Evolutionary conservation across 2,329 filamentous ascomycete species (phyloP).

Genomic region (Aspergillus brasiliensis): DNA sequence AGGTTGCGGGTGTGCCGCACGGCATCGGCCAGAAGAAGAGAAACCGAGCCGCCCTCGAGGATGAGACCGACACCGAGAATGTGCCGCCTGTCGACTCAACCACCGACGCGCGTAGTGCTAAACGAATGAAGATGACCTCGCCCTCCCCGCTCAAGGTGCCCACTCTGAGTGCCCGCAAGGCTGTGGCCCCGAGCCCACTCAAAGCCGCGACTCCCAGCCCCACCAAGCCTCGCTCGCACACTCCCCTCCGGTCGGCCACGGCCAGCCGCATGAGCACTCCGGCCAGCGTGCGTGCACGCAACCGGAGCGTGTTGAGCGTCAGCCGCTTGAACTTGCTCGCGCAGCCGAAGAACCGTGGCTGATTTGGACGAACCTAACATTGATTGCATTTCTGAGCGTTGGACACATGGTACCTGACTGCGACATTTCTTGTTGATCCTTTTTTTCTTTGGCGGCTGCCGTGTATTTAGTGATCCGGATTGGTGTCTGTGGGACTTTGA

Average conservation of each 20-base stretch:
- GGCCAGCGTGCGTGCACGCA: conserved; percentile 33
- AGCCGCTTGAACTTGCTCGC: conserved; percentile 52
- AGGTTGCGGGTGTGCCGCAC: conserved; percentile 34
- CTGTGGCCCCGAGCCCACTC: not conserved
- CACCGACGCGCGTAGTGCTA: conserved; percentile 34
- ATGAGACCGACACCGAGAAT: conserved; percentile 35
- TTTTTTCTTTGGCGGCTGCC: conserved; percentile 1
- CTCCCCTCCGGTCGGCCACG: conserved; percentile 30
- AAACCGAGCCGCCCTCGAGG: conserved; percentile 36
- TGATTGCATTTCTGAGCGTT: conserved; percentile 18
- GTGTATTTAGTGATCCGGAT: not conserved
- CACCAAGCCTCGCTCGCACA: conserved; percentile 37
- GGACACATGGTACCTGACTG: not conserved
- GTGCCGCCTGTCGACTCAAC: conserved; percentile 30
- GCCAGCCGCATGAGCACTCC: conserved; percentile 28
- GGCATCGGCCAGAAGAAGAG: conserved; percentile 46
- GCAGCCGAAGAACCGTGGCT: conserved; percentile 46
- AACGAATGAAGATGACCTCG: conserved; percentile 38
- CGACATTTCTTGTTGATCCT: conserved; percentile 3
- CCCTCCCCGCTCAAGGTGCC: conserved; percentile 23
- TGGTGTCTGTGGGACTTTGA: not conserved
- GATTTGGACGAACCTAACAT: not conserved
- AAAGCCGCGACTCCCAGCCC: conserved; percentile 31
- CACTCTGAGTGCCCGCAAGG: not conserved
- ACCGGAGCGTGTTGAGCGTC: conserved; percentile 42